Percentiles rank a stretch among this genome's conserved stretches.
These are phyloP conservation scores for Calonectria multiphialidica DNA, from an alignment of 2,329 filamentous ascomycete genomes.

Conservation along the genomic window DNA sequence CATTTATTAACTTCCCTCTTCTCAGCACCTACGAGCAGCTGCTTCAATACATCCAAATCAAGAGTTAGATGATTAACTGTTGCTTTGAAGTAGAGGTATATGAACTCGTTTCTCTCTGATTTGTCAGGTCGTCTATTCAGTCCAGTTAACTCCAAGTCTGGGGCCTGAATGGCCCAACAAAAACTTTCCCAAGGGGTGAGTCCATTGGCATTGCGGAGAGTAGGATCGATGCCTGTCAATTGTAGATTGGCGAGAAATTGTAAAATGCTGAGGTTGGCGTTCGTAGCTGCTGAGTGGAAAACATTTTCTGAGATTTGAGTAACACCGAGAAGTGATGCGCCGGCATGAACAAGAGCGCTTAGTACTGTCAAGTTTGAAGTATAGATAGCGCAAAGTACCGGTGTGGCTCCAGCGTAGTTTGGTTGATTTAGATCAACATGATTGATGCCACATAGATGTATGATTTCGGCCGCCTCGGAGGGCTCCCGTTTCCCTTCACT, in stretches of 20 bases:
- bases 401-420: accelerated
- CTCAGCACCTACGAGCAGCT: not conserved
- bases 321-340: not conserved
- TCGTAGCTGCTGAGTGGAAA: too few species aligned
- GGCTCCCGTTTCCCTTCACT: too few species aligned
- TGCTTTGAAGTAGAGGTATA: not conserved
- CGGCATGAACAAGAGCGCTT: not conserved
- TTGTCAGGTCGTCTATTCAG: not conserved
- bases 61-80: too few species aligned
- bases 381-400: accelerated
- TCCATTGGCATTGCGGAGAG: not conserved
- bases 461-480: not conserved
- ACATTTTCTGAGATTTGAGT: accelerated
- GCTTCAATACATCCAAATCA: not conserved
- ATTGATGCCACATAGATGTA: not conserved
- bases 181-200: not conserved
- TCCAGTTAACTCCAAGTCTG: not conserved
- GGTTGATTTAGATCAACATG: not conserved
- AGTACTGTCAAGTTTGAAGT: not conserved
- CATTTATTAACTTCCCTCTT: accelerated
- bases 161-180: not conserved
- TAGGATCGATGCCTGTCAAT: not conserved
- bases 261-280: not conserved
- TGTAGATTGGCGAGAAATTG: not conserved
- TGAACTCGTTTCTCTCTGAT: not conserved